Percentiles rank a stretch among this genome's conserved stretches.
Evolutionary conservation across 106 monocot species (phyloP).

Genomic region (Apostasia shenzhenica): DNA sequence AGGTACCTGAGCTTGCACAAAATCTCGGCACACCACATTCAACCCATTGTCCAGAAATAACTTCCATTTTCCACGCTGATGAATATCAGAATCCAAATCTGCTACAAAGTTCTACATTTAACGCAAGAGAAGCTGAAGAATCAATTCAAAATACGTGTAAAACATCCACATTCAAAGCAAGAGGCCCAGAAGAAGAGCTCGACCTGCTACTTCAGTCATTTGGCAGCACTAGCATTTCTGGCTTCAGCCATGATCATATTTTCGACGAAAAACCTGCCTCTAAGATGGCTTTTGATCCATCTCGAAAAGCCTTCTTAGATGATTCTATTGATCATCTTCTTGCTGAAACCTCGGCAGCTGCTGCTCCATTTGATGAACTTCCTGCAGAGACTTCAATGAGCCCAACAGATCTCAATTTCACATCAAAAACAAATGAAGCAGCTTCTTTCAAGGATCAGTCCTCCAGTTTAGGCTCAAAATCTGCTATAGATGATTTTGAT

Average conservation of each 20-base stretch:
- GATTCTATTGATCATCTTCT: conserved; percentile 45
- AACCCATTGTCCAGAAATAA: not conserved
- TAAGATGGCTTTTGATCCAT: not conserved
- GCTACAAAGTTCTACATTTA: not conserved
- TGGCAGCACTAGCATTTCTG: not conserved
- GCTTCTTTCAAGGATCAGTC: not conserved
- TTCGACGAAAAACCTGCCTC: not conserved
- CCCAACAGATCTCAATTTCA: conserved; percentile 5
- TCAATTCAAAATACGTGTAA: not conserved
- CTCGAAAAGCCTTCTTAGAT: conserved; percentile 12
- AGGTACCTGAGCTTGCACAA: not conserved
- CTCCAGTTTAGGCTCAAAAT: not conserved
- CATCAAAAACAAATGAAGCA: not conserved
- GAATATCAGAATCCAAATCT: not conserved
- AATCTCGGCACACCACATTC: not conserved
- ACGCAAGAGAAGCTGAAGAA: not conserved
- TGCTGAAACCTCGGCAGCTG: conserved; percentile 17
- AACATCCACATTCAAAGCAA: conserved; percentile 6
- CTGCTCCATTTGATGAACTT: conserved; percentile 15
- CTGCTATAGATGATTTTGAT: conserved; percentile 36
- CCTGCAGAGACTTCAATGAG: conserved; percentile 7
- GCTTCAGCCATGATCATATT: not conserved
- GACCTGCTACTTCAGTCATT: conserved; percentile 39
- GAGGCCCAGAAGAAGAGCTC: conserved; percentile 35
- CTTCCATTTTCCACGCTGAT: not conserved